Conservation (phyloP, 1,139 yeast species). For the Yamadazyma buinensis region DNA sequence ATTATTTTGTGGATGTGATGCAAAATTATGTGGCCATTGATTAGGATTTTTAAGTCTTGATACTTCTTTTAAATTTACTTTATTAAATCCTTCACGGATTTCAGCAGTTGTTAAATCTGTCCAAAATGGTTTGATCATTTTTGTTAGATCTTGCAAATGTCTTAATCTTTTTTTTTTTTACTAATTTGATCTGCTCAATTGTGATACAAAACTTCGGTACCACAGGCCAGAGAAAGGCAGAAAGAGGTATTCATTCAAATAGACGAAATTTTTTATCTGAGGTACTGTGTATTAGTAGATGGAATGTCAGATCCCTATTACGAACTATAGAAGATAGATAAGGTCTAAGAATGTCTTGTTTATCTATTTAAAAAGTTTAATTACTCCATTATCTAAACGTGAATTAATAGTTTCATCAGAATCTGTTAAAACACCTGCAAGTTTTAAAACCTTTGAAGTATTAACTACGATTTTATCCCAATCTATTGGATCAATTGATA, state of each 20-base stretch:
- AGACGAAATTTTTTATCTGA: too few species aligned
- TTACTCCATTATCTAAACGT: constrained; percentile 28
- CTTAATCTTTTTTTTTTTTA: too few species aligned
- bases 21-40: constrained; percentile 6
- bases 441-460: constrained; percentile 63
- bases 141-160: too few species aligned
- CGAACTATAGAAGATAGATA: too few species aligned
- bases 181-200: too few species aligned
- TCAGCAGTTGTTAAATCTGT: constrained; percentile 1
- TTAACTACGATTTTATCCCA: constrained; percentile 39
- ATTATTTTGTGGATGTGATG: constrained; percentile 6
- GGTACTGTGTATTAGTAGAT: too few species aligned
- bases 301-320: too few species aligned
- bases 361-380: too few species aligned
- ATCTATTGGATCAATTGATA: constrained; percentile 44
- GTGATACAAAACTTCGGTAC: too few species aligned
- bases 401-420: constrained; percentile 24
- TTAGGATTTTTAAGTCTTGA: not conserved
- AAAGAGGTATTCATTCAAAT: too few species aligned
- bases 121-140: constrained; percentile 14
- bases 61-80: constrained; percentile 7
- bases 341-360: too few species aligned
- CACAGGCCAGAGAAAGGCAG: too few species aligned
- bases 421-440: constrained; percentile 49
- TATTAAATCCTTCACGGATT: constrained; percentile 7